Evolutionary conservation across 2,329 filamentous ascomycete genomes (phyloP), one percentile per base, ranked within the genome.

Genomic region (Akanthomyces dipterigenus): DNA sequence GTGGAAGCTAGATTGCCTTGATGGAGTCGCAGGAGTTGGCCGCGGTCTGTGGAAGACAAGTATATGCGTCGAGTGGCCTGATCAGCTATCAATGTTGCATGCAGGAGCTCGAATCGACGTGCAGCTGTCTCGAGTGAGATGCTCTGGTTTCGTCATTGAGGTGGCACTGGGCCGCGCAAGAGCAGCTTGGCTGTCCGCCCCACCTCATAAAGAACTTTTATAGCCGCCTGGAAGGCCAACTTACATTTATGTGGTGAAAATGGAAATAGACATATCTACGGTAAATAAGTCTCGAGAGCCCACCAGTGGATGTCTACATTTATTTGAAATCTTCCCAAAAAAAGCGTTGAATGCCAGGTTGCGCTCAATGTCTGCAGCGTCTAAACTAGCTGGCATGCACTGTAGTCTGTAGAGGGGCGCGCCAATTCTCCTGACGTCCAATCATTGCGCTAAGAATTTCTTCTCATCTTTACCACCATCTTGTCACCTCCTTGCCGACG

Each of bases 101-200:
- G 55, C 18, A 58, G 14, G 31, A 55, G n/a, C n/a, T 18, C 28
- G 49, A 31, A 22, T n/a, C 40, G 50, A 24, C 20, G 22, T 38
- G 8, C 18, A 20, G 28, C 28, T 31, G 49, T 55, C 58, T 55
- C 42, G 58, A 16, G 58, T 60, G 58, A 55, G 49, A 60, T 60
- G 53, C 36, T 53, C 53, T 53, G 14, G 58, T 56, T 64, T 64
- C 62, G 62, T 64, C 62, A 64, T 64, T 38, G 60, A 51, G 26
- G 42, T 61, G 45, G 56, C 54, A 55, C 55, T 53, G 56, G 58
- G 55, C 50, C 43, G n/a, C 50, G 51, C 42, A 60, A 46, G 56
- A 63, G 53, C 51, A 34, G 51, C 56, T 60, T 51, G 48, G 56
- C 28, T 40, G 24, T 45, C 31, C 55, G 58, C 58, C 58, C 58